Base-by-base conservation (phyloP, 2,329 filamentous ascomycete species). In the Hawksworthiomyces lignivorus region DNA sequence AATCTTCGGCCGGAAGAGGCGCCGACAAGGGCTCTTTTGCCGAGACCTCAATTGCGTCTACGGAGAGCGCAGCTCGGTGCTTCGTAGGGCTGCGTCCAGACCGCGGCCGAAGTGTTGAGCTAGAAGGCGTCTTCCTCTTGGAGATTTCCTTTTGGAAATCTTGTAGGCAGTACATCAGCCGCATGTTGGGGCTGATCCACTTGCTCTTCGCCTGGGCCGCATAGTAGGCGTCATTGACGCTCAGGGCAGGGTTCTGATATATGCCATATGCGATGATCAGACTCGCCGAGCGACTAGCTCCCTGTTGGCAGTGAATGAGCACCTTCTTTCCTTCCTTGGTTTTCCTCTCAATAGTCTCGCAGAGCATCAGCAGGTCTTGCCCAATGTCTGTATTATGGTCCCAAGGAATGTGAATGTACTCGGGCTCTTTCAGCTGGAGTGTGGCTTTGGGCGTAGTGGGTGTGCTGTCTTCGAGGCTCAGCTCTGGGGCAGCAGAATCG, bases 151-250 rank as follows among this genome's bases (percentile, higher is more conserved):
- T 82, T 51, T 82, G 78, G 56, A 89, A 90, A 55, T 90, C 85
- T 58, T 89, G 85, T 36, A 94, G 67, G 51, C 87, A 88, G 70
- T 92, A 92, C 72, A 94, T 88, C 51, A 94, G 70, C 51, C 86
- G 86, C 87, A 94, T 94, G 60, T 94, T 94, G 0, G 86, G 86
- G 45, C 86, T 88, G 52, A 94, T 90, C 86, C 87, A 94, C 55
- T 74, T 79, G 60, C 86, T 92, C 63, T 84, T 84, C 41, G 77
- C 73, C 62, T 94, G 87, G 3, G 87, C 85, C 3, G 80, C 75
- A 56, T 87, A 80, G 57, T 92, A 92, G 3, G 86, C 84, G 57
- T 90, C 84, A 55, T 90, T 88, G 40, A 90, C 84, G 51, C 74
- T 86, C 53, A 87, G 64, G 6, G 79, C 73, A 2, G 85, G 84